Base-by-base conservation (phyloP, 1,139 yeast species). In the Saccharomycopsis hybrid region DNA sequence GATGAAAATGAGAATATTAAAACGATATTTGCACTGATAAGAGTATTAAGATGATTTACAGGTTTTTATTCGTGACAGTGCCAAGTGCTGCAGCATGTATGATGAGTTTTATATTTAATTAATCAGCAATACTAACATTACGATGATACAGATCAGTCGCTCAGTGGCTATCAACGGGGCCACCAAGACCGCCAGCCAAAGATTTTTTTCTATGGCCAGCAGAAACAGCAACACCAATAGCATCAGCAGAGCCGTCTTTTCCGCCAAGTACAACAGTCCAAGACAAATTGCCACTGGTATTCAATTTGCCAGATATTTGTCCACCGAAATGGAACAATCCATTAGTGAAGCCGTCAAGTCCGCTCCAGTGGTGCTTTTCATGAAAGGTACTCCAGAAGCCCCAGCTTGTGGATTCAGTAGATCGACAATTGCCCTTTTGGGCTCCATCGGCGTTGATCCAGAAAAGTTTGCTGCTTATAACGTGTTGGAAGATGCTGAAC, bases 391-490 rank as follows among this genome's bases (percentile, higher is more conserved):
- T 1, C 99, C 99, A 1, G 97, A 90, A 62, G 88, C 86, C 53
- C 99, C 99, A 32, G 95, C 89, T 62, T 94, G 99, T 73, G 98
- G 99, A 1, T 94, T 94, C 63, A 89, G 97, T 4, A 79, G 96
- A 62, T 95, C 96, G 48, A 87, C 97, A 18, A 90, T 94, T 58
- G 94, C 88, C 64, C 78, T 89, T 46, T 76, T 94, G 56, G 97
- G 98, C 24, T 94, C 89, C 65, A 95, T 90, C 65, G 98, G 98
- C 52, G 97, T 94, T 33, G 97, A 94, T 66, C 98, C 98, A 4
- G 77, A 72, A 44, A 90, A 92, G 67, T 90, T 94, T 68, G 97
- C 97, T 44, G 98, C 98, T 37, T 94, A 85, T 69, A 92, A 94
- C 62, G 98, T 94, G 0, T 73, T 94, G 58, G 98, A 92, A 67